A percentile compares a stretch with the other conserved stretches of the same genome.
These are phyloP conservation scores for Dioscorea zingiberensis DNA, from an alignment of 106 monocot species.

Conservation along the genomic window DNA sequence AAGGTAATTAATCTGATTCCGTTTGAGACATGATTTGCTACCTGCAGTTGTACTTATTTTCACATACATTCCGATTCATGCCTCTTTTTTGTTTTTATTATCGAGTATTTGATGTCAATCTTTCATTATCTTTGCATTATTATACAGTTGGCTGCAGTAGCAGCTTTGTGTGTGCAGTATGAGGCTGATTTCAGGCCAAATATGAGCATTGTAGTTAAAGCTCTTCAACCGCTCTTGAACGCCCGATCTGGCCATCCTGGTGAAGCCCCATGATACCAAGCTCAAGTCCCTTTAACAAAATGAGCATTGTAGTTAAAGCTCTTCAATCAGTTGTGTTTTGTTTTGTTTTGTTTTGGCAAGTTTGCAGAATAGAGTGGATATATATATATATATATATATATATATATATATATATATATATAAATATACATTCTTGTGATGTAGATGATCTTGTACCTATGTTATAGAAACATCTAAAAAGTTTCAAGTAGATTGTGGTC, in stretches of 20 bases:
- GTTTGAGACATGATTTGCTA: background rate
- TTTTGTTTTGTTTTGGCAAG: too few relatives aligned
- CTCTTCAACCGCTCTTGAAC: constrained; percentile 10
- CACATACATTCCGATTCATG: too few relatives aligned
- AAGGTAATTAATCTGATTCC: constrained; percentile 17
- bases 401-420: too few relatives aligned
- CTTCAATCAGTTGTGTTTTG: constrained; percentile 15
- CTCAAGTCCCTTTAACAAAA: background rate
- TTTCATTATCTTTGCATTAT: background rate
- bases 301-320: constrained; percentile 12
- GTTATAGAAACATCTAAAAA: too few relatives aligned
- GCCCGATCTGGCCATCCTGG: constrained; percentile 12
- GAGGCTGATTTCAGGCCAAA: constrained; percentile 10
- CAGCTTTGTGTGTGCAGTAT: constrained; percentile 14
- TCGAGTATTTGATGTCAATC: background rate
- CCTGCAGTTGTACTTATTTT: too few relatives aligned
- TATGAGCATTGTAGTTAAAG: constrained; percentile 13
- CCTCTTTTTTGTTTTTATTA: too few relatives aligned
- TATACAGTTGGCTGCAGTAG: constrained; percentile 10
- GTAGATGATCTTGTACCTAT: too few relatives aligned
- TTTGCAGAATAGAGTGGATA: too few relatives aligned
- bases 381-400: too few relatives aligned
- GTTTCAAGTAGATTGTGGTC: too few relatives aligned
- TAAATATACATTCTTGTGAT: too few relatives aligned
- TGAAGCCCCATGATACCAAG: background rate